Evolutionary conservation across 202 grass and related monocot species (phyloP).

Genomic region (Carex sylvatica): DNA sequence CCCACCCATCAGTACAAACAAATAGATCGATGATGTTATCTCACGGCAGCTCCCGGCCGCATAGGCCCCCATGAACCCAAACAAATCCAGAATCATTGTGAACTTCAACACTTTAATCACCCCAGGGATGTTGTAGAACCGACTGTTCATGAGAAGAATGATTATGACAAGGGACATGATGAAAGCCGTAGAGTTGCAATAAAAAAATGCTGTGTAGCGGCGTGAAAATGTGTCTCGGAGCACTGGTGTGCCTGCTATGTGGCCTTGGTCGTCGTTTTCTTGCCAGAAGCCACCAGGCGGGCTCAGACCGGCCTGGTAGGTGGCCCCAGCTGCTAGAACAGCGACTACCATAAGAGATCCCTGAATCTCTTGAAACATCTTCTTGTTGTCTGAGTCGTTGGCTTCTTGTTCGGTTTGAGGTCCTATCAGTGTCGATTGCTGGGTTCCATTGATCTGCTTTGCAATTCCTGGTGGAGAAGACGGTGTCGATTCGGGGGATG

Average conservation of each 20-base stretch:
- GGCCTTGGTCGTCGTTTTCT: background rate
- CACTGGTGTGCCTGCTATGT: conserved; percentile 31
- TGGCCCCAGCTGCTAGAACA: conserved; percentile 24
- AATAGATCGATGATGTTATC: conserved; percentile 32
- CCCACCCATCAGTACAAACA: conserved; percentile 36
- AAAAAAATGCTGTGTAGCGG: conserved; percentile 46
- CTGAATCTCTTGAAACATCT: background rate
- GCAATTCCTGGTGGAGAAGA: background rate
- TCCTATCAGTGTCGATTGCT: background rate
- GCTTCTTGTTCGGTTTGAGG: background rate
- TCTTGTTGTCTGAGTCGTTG: background rate
- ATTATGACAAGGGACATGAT: conserved; percentile 44
- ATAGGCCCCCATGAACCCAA: conserved; percentile 66
- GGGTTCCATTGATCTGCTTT: background rate
- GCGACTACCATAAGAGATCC: background rate
- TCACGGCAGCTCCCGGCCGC: conserved; percentile 35
- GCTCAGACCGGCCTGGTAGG: conserved; percentile 52
- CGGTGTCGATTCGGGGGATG: background rate
- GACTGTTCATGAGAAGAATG: conserved; percentile 49
- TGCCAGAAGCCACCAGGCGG: conserved; percentile 52
- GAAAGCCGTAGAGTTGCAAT: conserved; percentile 48
- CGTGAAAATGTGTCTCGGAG: conserved; percentile 22
- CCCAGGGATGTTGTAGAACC: conserved; percentile 25
- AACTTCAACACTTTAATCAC: conserved; percentile 42
- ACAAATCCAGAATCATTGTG: conserved; percentile 36